phyloP scores from a whole-genome alignment of 2,329 filamentous ascomycete species.

The Sordariomycetes sp. region DNA sequence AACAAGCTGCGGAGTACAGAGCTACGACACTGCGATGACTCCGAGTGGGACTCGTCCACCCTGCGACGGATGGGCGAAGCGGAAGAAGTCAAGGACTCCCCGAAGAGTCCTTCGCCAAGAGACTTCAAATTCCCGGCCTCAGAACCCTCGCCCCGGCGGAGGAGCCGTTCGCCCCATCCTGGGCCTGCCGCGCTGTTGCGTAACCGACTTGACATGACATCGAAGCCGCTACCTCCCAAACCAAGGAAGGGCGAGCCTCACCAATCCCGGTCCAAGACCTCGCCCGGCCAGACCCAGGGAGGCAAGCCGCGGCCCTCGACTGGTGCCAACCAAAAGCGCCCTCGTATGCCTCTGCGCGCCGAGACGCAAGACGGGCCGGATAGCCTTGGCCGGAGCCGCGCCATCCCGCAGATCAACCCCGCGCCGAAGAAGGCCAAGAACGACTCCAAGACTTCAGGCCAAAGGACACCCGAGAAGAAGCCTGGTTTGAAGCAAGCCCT shows the following conservation, averaged over 20 bases:
- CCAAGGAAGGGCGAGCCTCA: background rate
- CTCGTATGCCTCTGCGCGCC: constrained; percentile 6
- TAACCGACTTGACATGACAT: background rate
- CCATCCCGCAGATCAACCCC: background rate
- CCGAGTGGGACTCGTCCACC: constrained; percentile 14
- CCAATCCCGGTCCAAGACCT: background rate
- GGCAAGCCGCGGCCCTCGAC: background rate
- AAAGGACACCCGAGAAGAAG: constrained; percentile 1
- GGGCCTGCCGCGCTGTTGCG: background rate
- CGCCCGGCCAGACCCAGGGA: background rate
- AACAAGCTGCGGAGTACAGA: constrained; percentile 34
- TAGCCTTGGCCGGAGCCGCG: constrained; percentile 16
- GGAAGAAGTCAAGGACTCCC: constrained; percentile 3
- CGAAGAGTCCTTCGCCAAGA: background rate
- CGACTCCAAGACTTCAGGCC: background rate
- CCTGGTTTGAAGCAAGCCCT: background rate
- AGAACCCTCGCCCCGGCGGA: background rate
- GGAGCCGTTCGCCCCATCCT: background rate
- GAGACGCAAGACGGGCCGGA: constrained; percentile 13
- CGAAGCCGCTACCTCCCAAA: background rate
- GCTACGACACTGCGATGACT: constrained; percentile 20
- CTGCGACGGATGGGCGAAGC: constrained; percentile 17
- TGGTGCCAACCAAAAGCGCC: constrained; percentile 12
- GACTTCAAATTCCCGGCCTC: background rate
- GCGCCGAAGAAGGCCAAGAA: background rate